These are phyloP conservation scores for Boechera retrofracta DNA, from an alignment of 345 rosid species.

Conservation along the genomic window DNA sequence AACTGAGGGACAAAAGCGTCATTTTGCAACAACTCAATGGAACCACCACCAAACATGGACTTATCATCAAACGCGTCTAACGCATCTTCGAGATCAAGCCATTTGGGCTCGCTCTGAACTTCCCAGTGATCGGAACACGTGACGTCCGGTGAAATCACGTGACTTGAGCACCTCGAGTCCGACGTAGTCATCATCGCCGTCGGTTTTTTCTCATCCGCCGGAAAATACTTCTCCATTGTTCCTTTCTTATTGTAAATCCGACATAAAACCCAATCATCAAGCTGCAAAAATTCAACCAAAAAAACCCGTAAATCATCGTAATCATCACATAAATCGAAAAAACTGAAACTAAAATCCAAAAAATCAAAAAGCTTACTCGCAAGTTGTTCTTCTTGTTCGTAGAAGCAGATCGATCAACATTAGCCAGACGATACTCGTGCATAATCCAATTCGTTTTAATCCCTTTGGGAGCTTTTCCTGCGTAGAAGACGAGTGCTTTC, in stretches of 20 bases:
- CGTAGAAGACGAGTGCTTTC: constrained; percentile 87
- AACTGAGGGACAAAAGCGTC: constrained; percentile 56
- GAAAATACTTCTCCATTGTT: constrained; percentile 56
- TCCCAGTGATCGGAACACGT: constrained; percentile 53
- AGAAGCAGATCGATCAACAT: constrained; percentile 70
- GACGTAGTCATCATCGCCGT: constrained; percentile 31
- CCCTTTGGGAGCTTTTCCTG: constrained; percentile 86
- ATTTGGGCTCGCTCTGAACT: constrained; percentile 61
- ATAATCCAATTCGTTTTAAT: constrained; percentile 94
- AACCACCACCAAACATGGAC: constrained; percentile 43
- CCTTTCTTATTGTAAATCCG: constrained; percentile 92
- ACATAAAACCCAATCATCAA: constrained; percentile 87
- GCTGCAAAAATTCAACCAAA: constrained; percentile 50
- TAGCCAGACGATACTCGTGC: constrained; percentile 93
- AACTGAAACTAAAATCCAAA: not conserved
- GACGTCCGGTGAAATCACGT: constrained; percentile 64
- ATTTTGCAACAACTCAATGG: constrained; percentile 52
- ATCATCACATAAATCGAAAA: not conserved
- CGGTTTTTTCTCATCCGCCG: constrained; percentile 42
- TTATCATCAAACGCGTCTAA: constrained; percentile 41
- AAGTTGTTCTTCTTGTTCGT: constrained; percentile 57
- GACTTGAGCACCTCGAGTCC: constrained; percentile 74
- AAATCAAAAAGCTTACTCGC: constrained; percentile 52
- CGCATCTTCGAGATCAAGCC: constrained; percentile 45
- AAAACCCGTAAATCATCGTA: not conserved